Conservation (phyloP, 345 rosid genomes). For the Dimocarpus longan region DNA sequence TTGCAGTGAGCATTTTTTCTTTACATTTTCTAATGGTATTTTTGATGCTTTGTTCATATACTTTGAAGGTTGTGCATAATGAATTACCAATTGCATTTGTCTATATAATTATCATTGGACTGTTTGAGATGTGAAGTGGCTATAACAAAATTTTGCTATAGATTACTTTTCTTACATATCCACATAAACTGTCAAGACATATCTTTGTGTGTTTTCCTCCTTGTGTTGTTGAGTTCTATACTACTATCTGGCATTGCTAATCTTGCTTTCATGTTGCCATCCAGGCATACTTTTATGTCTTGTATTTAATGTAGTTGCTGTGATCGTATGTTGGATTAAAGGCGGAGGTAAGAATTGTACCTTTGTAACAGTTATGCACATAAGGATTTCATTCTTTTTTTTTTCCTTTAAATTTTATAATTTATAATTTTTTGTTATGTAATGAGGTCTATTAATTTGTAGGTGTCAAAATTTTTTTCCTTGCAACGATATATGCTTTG, state of each 20-base stretch:
- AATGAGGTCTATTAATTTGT: constrained; percentile 18
- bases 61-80: not conserved
- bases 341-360: constrained; percentile 75
- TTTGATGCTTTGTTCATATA: not conserved
- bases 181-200: not conserved
- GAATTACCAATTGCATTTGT: not conserved
- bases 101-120: not conserved
- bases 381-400: constrained; percentile 16
- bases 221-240: not conserved
- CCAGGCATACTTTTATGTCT: constrained; percentile 94
- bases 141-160: not conserved
- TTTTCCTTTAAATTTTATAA: not conserved
- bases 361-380: not conserved
- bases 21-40: not conserved
- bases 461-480: constrained; percentile 95
- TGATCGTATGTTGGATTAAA: constrained; percentile 84
- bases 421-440: constrained; percentile 18
- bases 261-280: not conserved
- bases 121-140: not conserved
- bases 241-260: not conserved
- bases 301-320: constrained; percentile 76
- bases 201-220: not conserved
- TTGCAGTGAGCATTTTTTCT: not conserved
- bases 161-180: not conserved
- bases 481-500: constrained; percentile 80